A percentile compares a stretch with the other conserved stretches of the same genome.
These are phyloP conservation scores for Quercus wislizeni DNA, from an alignment of 306 rosid species.

Conservation along the genomic window DNA sequence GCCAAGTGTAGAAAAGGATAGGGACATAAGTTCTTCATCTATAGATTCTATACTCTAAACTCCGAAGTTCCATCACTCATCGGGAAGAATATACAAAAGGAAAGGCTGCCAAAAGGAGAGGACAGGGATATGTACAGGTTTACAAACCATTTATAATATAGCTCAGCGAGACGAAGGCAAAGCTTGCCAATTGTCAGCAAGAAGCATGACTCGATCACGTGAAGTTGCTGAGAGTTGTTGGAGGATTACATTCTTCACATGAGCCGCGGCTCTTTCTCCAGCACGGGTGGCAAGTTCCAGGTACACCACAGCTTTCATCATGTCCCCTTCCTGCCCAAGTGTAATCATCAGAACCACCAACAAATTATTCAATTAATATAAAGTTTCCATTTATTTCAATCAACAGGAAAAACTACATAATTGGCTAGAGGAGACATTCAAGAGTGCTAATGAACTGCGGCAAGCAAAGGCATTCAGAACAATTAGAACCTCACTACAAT, in stretches of 20 bases:
- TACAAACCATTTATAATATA: background rate
- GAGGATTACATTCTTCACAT: constrained; percentile 60
- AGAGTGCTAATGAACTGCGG: background rate
- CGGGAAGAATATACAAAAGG: background rate
- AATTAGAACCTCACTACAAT: background rate
- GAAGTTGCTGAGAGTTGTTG: constrained; percentile 60
- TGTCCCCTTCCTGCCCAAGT: constrained; percentile 65
- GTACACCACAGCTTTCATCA: constrained; percentile 82
- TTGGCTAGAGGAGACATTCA: too few relatives aligned
- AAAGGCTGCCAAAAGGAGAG: background rate
- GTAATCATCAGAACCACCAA: constrained; percentile 14
- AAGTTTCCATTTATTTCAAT: background rate
- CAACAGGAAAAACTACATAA: background rate
- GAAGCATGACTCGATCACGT: constrained; percentile 51
- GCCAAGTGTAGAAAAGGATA: background rate
- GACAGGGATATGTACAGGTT: background rate
- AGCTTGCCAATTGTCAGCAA: constrained; percentile 68
- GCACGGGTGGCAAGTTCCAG: constrained; percentile 81
- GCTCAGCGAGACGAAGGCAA: constrained; percentile 53
- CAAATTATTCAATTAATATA: background rate
- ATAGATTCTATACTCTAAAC: background rate
- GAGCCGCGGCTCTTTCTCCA: constrained; percentile 72
- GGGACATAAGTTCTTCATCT: background rate
- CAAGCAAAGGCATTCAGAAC: background rate
- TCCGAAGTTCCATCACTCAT: background rate